phyloP scores from a whole-genome alignment of 2,329 filamentous ascomycete genomes.

The Alternaria sp. region DNA sequence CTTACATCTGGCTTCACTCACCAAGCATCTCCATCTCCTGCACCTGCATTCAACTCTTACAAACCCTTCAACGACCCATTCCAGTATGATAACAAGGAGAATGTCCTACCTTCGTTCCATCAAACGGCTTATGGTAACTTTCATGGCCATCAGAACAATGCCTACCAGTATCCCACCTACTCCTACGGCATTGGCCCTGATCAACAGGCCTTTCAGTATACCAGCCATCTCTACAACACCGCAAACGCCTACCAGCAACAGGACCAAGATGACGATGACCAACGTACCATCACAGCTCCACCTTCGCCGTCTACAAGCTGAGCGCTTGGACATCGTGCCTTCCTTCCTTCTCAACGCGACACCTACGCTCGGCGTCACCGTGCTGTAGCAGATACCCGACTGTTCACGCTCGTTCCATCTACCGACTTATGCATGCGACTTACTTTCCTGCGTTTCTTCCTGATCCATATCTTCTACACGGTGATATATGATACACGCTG shows the following conservation, averaged over 20 bases:
- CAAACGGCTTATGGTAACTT: slow-evolving; percentile 32
- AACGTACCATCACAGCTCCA: slow-evolving; percentile 46
- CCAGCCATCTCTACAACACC: slow-evolving; percentile 30
- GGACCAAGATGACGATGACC: slow-evolving; percentile 40
- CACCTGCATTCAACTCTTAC: slow-evolving; percentile 33
- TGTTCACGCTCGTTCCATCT: slow-evolving; percentile 26
- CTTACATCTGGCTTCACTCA: slow-evolving; percentile 43
- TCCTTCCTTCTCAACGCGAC: slow-evolving; percentile 2
- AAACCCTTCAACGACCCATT: slow-evolving; percentile 38
- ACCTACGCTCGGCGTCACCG: slow-evolving; percentile 2
- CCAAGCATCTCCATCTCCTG: slow-evolving; percentile 33
- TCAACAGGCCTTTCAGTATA: slow-evolving; percentile 35
- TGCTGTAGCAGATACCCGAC: slow-evolving; percentile 5
- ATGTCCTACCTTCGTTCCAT: slow-evolving; percentile 31
- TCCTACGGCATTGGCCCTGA: slow-evolving; percentile 39
- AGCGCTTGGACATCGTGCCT: not conserved
- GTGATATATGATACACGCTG: slow-evolving; percentile 17
- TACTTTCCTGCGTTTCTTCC: slow-evolving; percentile 2
- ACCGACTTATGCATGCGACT: slow-evolving; percentile 15
- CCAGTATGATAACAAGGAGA: slow-evolving; percentile 46
- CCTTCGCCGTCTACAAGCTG: slow-evolving; percentile 44
- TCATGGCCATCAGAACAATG: slow-evolving; percentile 29
- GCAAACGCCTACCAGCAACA: slow-evolving; percentile 34
- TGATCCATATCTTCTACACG: not conserved
- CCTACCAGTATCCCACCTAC: slow-evolving; percentile 37